Percentiles rank a stretch among this genome's conserved stretches.
These are phyloP conservation scores for Ceratocystis eucalypticola DNA, from an alignment of 2,329 filamentous ascomycete genomes.

Conservation along the genomic window DNA sequence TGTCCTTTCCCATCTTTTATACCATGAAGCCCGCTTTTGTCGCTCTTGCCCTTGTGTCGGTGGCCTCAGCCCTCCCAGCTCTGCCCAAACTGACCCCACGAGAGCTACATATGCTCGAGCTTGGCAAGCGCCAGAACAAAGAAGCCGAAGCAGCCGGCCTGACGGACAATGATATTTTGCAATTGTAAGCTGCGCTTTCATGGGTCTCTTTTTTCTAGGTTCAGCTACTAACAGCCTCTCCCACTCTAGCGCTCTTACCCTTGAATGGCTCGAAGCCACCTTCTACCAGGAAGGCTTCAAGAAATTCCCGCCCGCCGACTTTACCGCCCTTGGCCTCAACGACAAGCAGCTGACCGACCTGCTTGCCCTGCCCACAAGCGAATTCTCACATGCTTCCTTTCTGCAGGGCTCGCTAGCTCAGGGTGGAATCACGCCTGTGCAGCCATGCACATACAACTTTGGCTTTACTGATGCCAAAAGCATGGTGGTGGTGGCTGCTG, in stretches of 20 bases:
- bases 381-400: conserved; percentile 35
- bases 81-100: conserved; percentile 31
- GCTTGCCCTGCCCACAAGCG: conserved; percentile 47
- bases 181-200: conserved; percentile 37
- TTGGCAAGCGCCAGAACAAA: conserved; percentile 38
- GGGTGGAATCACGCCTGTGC: conserved; percentile 49
- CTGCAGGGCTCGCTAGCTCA: conserved; percentile 45
- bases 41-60: conserved; percentile 34
- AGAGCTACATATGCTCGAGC: conserved; percentile 35
- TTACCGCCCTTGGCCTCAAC: conserved; percentile 36
- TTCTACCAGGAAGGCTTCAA: conserved; percentile 62
- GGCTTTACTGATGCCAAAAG: conserved; percentile 48
- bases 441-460: conserved; percentile 61
- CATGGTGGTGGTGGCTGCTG: conserved; percentile 56
- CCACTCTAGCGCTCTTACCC: conserved; percentile 43
- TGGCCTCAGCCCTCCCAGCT: conserved; percentile 36
- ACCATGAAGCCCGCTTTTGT: conserved; percentile 31
- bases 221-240: too few species aligned
- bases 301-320: conserved; percentile 51
- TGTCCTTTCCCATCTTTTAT: conserved; percentile 14
- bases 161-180: conserved; percentile 41
- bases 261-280: conserved; percentile 59
- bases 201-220: neutral
- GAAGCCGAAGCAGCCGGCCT: conserved; percentile 35
- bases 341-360: conserved; percentile 34